Conservation (phyloP, 352 stramenopile genomes). For the Phytophthora lateralis region DNA sequence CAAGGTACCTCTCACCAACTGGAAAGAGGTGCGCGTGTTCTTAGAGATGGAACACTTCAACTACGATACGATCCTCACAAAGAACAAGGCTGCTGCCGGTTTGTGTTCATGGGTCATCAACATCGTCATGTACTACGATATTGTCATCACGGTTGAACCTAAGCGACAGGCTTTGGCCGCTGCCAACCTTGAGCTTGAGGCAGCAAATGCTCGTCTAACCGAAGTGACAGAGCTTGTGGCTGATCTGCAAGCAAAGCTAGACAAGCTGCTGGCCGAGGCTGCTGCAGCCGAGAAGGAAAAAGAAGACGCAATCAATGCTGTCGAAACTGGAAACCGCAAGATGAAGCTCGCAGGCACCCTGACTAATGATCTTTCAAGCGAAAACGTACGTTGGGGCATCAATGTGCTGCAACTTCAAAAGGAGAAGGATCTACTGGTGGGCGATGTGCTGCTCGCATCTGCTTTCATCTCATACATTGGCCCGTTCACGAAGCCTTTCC, state of each 20-base stretch:
- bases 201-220: conserved; percentile 88
- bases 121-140: conserved; percentile 98
- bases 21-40: conserved; percentile 94
- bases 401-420: conserved; percentile 93
- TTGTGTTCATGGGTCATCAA: conserved; percentile 96
- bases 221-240: conserved; percentile 92
- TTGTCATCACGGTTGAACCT: conserved; percentile 94
- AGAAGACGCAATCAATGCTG: conserved; percentile 91
- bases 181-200: conserved; percentile 91
- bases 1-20: conserved; percentile 92
- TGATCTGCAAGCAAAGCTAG: conserved; percentile 93
- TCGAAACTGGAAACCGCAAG: conserved; percentile 93
- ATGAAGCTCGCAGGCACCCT: conserved; percentile 95
- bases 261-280: conserved; percentile 91
- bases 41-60: conserved; percentile 96
- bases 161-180: conserved; percentile 92
- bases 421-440: conserved; percentile 92
- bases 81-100: conserved; percentile 94
- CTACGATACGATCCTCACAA: conserved; percentile 93
- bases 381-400: conserved; percentile 96
- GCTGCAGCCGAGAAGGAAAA: conserved; percentile 93
- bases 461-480: conserved; percentile 97
- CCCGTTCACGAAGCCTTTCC: conserved; percentile 95
- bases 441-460: conserved; percentile 93
- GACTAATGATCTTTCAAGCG: conserved; percentile 93